A percentile compares a stretch with the other conserved stretches of the same genome.
Evolutionary conservation across 352 stramenopile species (phyloP).

Genomic region (Lagenidium giganteum): DNA sequence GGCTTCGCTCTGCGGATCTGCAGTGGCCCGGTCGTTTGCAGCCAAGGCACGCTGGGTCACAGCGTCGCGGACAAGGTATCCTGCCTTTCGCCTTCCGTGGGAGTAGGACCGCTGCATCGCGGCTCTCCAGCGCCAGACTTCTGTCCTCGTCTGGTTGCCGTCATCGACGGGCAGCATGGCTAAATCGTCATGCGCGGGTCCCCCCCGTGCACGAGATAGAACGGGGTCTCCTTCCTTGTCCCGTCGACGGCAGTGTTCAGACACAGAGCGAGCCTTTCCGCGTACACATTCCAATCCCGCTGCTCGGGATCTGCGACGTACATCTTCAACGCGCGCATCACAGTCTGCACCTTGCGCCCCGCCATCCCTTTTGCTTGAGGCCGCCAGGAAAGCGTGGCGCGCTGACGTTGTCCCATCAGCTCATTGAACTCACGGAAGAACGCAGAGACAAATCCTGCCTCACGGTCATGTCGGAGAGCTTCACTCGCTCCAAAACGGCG

Average conservation of each 20-base stretch:
- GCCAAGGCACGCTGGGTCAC: no score
- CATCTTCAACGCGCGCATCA: slow-evolving; percentile 10
- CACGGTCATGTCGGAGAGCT: slow-evolving; percentile 11
- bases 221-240: slow-evolving; percentile 3
- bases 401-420: slow-evolving; percentile 1
- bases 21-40: background rate
- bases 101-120: slow-evolving; percentile 3
- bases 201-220: slow-evolving; percentile 18
- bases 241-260: slow-evolving; percentile 12
- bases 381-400: slow-evolving; percentile 6
- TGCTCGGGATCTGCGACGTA: slow-evolving; percentile 12
- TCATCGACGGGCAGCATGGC: background rate
- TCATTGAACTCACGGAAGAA: slow-evolving; percentile 16
- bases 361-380: slow-evolving; percentile 7
- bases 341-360: slow-evolving; percentile 13
- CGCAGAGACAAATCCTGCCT: slow-evolving; percentile 8
- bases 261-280: slow-evolving; percentile 7
- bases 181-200: slow-evolving; percentile 7
- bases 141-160: background rate
- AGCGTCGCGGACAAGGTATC: no score
- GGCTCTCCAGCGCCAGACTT: background rate
- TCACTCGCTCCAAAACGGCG: slow-evolving; percentile 12
- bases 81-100: background rate
- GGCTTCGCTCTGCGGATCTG: slow-evolving; percentile 1
- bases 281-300: slow-evolving; percentile 14